phyloP scores from a whole-genome alignment of 805 yeast genomes.

The Yamadazyma takamatsuzukensis region DNA sequence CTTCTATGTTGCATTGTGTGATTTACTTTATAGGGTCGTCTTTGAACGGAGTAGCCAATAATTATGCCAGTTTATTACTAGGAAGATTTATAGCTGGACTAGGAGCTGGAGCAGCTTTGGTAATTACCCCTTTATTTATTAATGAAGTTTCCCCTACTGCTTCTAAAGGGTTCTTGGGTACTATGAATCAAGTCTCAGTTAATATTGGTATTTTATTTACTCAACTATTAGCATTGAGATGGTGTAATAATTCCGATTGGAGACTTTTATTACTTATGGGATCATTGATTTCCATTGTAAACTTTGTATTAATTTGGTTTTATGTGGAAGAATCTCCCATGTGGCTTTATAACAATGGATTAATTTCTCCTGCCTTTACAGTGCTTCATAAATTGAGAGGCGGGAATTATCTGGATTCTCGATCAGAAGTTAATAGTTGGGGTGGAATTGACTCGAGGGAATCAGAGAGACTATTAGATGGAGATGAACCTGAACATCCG shows the following conservation, averaged over 20 bases:
- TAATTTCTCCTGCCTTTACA: conserved; percentile 36
- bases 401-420: conserved; percentile 31
- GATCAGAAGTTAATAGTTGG: conserved; percentile 39
- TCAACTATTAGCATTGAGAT: conserved; percentile 66
- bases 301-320: conserved; percentile 37
- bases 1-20: conserved; percentile 49
- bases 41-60: conserved; percentile 49
- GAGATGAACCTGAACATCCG: conserved; percentile 6
- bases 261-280: conserved; percentile 66
- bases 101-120: conserved; percentile 86
- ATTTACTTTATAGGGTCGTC: conserved; percentile 61
- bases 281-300: conserved; percentile 46
- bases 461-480: conserved; percentile 9
- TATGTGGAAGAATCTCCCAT: conserved; percentile 74
- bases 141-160: conserved; percentile 73
- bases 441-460: conserved; percentile 7
- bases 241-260: conserved; percentile 71
- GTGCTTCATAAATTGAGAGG: conserved; percentile 37
- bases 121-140: conserved; percentile 77
- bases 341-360: conserved; percentile 63
- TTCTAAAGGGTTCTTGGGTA: conserved; percentile 74
- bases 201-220: conserved; percentile 82
- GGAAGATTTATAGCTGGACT: conserved; percentile 82
- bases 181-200: conserved; percentile 84
- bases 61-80: conserved; percentile 40